These are phyloP conservation scores for Vaccinium corymbosum DNA, from an alignment of 148 eudicot species.

Conservation along the genomic window DNA sequence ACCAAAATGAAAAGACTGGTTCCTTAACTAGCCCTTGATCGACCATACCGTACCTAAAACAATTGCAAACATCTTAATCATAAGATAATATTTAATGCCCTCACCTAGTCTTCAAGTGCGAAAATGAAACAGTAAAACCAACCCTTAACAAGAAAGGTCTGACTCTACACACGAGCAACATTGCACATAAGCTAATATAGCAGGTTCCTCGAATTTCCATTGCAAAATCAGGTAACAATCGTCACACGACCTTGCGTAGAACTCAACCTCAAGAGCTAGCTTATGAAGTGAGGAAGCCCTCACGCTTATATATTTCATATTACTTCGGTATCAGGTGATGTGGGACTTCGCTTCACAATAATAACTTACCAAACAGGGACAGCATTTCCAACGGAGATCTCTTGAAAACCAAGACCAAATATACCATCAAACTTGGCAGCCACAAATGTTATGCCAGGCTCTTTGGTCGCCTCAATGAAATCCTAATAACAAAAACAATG, in stretches of 20 bases:
- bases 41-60: conserved; percentile 77
- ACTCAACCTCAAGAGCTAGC: no score
- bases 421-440: conserved; percentile 97
- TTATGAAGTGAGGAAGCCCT: no score
- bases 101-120: not conserved
- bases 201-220: not conserved
- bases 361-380: conserved; percentile 81
- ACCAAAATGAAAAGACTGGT: conserved; percentile 89
- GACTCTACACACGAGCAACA: conserved; percentile 1
- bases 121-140: not conserved
- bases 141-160: not conserved
- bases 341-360: no score
- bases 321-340: no score
- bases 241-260: not conserved
- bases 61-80: conserved; percentile 8
- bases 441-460: conserved; percentile 76
- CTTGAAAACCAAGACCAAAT: conserved; percentile 94
- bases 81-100: not conserved
- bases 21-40: conserved; percentile 72
- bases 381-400: conserved; percentile 86
- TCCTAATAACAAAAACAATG: conserved; percentile 39
- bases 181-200: not conserved
- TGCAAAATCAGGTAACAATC: not conserved
- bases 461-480: conserved; percentile 90
- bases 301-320: no score